A percentile compares a stretch with the other conserved stretches of the same genome.
Conservation (phyloP, 768 basidiomycete genomes). For the Lentinula boryana region DNA sequence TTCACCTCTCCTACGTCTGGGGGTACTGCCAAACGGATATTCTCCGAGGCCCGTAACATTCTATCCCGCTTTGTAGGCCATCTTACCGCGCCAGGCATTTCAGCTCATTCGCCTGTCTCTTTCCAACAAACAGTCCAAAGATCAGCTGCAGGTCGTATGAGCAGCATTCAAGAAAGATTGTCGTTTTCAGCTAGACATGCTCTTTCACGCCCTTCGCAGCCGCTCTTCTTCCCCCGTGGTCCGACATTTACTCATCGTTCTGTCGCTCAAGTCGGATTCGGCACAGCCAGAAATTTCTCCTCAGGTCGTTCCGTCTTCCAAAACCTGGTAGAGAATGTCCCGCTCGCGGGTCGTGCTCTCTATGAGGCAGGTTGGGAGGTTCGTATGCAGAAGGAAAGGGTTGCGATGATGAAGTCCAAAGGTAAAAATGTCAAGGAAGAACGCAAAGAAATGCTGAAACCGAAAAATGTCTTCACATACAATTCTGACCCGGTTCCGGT, state of each 20-base stretch:
- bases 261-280: conserved; percentile 67
- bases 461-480: conserved; percentile 5
- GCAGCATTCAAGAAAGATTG: conserved; percentile 47
- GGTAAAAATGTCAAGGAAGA: conserved; percentile 18
- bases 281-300: conserved; percentile 71
- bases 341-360: conserved; percentile 67
- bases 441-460: conserved; percentile 30
- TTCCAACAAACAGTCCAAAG: conserved; percentile 19
- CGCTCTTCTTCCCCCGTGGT: conserved; percentile 54
- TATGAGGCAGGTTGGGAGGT: conserved; percentile 71
- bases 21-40: conserved; percentile 35
- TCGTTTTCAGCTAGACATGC: conserved; percentile 51
- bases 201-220: conserved; percentile 38
- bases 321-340: conserved; percentile 73
- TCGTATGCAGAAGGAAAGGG: conserved; percentile 41
- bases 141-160: conserved; percentile 25
- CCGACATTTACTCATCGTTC: conserved; percentile 37
- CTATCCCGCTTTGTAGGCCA: conserved; percentile 50
- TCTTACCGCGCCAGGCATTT: conserved; percentile 49
- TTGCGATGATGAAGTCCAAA: conserved; percentile 22
- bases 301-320: conserved; percentile 72
- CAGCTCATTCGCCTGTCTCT: conserved; percentile 24
- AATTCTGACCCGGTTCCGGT: conserved; percentile 7
- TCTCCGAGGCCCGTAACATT: conserved; percentile 49
- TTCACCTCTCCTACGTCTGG: conserved; percentile 23